Evolutionary conservation across 2,329 filamentous ascomycete genomes (phyloP).

Genomic region (Cladophialophora chaetospira): DNA sequence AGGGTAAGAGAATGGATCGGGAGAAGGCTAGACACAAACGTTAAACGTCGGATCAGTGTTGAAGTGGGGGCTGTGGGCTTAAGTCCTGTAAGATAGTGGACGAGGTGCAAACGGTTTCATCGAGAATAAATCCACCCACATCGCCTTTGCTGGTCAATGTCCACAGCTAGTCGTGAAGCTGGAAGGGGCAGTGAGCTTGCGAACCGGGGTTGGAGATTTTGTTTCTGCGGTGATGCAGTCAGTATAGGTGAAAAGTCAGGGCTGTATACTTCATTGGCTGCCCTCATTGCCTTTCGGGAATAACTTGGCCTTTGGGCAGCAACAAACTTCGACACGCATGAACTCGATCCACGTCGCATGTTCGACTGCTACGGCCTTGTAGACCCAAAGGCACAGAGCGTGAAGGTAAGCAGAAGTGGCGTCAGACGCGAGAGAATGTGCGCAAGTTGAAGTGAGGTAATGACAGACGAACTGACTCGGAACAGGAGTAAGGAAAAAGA

Average conservation of each 20-base stretch:
- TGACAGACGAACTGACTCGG: no score
- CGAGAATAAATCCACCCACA: conserved; percentile 11
- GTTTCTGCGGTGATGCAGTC: conserved; percentile 5
- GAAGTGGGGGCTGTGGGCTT: conserved; percentile 20
- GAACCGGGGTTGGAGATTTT: conserved; percentile 8
- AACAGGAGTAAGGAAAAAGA: no score
- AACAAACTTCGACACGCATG: conserved; percentile 17
- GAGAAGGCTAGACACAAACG: conserved; percentile 15
- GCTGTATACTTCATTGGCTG: conserved; percentile 22
- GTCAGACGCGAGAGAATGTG: background rate
- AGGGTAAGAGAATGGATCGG: conserved; percentile 6
- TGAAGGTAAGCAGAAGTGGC: conserved; percentile 9
- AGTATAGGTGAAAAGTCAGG: conserved; percentile 16
- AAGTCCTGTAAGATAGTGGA: conserved; percentile 20
- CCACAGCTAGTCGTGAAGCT: background rate
- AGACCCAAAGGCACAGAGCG: background rate
- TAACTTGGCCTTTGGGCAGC: conserved; percentile 24
- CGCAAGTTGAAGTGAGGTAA: no score
- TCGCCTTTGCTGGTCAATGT: background rate
- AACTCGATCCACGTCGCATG: conserved; percentile 18
- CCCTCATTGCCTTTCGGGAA: conserved; percentile 13
- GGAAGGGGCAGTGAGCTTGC: conserved; percentile 7
- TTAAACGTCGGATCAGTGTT: conserved; percentile 16
- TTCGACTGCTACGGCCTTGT: background rate
- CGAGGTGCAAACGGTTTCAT: conserved; percentile 8